Evolutionary conservation across 306 rosid species (phyloP).

Genomic region (Quercus variabilis): DNA sequence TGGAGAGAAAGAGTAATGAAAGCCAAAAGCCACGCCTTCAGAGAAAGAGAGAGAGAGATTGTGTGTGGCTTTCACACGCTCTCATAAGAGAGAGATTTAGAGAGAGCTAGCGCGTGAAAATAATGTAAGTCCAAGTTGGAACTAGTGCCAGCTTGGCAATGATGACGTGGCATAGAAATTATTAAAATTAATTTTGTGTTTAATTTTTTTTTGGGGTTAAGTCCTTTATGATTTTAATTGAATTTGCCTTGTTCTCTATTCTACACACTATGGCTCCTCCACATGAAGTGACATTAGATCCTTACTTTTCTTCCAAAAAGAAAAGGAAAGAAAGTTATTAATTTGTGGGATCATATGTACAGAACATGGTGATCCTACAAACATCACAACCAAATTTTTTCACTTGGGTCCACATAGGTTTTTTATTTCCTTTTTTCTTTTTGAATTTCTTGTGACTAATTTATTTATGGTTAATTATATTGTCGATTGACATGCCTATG

Average conservation of each 20-base stretch:
- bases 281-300: conserved; percentile 76
- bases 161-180: conserved; percentile 31
- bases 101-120: conserved; percentile 24
- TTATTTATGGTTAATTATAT: too few relatives aligned
- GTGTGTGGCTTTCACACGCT: conserved; percentile 37
- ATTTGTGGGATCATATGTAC: conserved; percentile 51
- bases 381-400: conserved; percentile 23
- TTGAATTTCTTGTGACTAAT: neutral
- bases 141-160: conserved; percentile 31
- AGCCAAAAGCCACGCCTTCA: conserved; percentile 76
- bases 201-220: neutral
- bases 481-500: too few relatives aligned
- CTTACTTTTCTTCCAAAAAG: conserved; percentile 53
- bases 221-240: neutral
- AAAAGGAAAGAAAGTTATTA: conserved; percentile 28
- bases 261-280: conserved; percentile 21
- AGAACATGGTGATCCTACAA: conserved; percentile 37
- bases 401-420: conserved; percentile 27
- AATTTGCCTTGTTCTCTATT: neutral
- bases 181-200: neutral
- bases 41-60: conserved; percentile 26
- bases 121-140: conserved; percentile 33
- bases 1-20: conserved; percentile 63
- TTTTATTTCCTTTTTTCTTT: neutral
- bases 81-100: conserved; percentile 43